A percentile compares a stretch with the other conserved stretches of the same genome.
Evolutionary conservation across 2,329 filamentous ascomycete genomes (phyloP).

Genomic region (Cryphonectria radicalis): DNA sequence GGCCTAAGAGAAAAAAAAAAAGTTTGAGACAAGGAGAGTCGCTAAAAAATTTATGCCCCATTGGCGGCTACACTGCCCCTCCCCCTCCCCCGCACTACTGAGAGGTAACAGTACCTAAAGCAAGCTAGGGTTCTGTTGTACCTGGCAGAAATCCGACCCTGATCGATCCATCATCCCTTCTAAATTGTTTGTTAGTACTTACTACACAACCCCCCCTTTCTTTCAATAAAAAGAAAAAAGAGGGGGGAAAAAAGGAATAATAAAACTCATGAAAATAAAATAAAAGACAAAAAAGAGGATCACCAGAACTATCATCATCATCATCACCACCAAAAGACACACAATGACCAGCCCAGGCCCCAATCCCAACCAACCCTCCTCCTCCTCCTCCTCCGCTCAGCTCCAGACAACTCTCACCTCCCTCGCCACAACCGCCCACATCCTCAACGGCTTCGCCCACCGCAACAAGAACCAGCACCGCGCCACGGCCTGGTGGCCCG

Average conservation of each 20-base stretch:
- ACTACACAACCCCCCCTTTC: too few species aligned
- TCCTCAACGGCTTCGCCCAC: slow-evolving; percentile 75
- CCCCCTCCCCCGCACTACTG: slow-evolving; percentile 28
- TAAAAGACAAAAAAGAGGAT: background rate
- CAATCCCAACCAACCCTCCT: background rate
- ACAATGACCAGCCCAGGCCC: background rate
- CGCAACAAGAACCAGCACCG: slow-evolving; percentile 94
- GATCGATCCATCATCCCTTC: too few species aligned
- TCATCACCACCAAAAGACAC: background rate
- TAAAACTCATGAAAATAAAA: background rate
- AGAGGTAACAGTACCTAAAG: background rate
- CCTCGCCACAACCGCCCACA: slow-evolving; percentile 48
- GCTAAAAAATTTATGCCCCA: slow-evolving; percentile 28
- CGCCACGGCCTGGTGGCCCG: slow-evolving; percentile 77
- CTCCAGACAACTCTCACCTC: slow-evolving; percentile 32
- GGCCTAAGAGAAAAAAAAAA: slow-evolving; percentile 14
- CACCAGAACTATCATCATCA: background rate
- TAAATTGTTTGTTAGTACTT: background rate
- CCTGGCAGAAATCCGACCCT: background rate
- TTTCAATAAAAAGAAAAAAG: background rate
- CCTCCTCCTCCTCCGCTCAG: background rate
- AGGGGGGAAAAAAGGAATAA: background rate
- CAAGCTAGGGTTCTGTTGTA: background rate
- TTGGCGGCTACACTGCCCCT: slow-evolving; percentile 23
- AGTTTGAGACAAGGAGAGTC: slow-evolving; percentile 13